Percentiles rank a stretch among this genome's conserved stretches.
phyloP scores from a whole-genome alignment of 1,139 yeast species.

The Martiniozyma asiatica region DNA sequence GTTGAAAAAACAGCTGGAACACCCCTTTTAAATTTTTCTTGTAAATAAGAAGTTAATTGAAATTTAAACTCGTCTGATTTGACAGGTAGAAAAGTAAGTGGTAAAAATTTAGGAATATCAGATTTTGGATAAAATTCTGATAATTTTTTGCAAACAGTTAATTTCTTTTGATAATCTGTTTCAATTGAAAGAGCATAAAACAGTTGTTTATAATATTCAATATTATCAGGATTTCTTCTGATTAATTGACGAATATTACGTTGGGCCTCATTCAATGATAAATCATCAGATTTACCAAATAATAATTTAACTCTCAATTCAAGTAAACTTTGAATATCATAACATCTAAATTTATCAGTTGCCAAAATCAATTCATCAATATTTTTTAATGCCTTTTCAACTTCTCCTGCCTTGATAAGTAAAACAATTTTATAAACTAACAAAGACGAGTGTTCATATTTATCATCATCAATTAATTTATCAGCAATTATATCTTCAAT shows the following conservation, averaged over 20 bases:
- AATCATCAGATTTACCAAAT: constrained; percentile 24
- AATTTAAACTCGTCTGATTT: constrained; percentile 40
- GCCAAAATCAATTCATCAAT: constrained; percentile 28
- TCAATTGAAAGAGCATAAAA: constrained; percentile 48
- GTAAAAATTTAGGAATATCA: constrained; percentile 70
- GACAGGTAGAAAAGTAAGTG: constrained; percentile 62
- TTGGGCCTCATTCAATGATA: constrained; percentile 48
- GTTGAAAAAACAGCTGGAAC: constrained; percentile 87
- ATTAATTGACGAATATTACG: constrained; percentile 55
- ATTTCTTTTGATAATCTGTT: constrained; percentile 27
- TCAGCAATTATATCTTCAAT: constrained; percentile 66
- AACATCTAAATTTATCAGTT: constrained; percentile 9
- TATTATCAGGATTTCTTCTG: constrained; percentile 78
- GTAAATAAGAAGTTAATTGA: constrained; percentile 40
- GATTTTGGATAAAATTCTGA: constrained; percentile 67
- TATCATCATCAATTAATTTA: constrained; percentile 53
- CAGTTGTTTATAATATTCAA: constrained; percentile 49
- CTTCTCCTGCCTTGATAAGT: constrained; percentile 55
- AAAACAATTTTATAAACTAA: constrained; percentile 60
- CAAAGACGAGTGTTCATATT: constrained; percentile 73
- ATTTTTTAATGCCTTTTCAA: constrained; percentile 48
- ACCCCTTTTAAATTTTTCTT: constrained; percentile 57
- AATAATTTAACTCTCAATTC: constrained; percentile 60
- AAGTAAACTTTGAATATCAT: constrained; percentile 21
- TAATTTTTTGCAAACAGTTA: constrained; percentile 51